A percentile compares a stretch with the other conserved stretches of the same genome.
Evolutionary conservation across 1,284 basidiomycete species (phyloP).

Genomic region (Apiotrichum domesticum): DNA sequence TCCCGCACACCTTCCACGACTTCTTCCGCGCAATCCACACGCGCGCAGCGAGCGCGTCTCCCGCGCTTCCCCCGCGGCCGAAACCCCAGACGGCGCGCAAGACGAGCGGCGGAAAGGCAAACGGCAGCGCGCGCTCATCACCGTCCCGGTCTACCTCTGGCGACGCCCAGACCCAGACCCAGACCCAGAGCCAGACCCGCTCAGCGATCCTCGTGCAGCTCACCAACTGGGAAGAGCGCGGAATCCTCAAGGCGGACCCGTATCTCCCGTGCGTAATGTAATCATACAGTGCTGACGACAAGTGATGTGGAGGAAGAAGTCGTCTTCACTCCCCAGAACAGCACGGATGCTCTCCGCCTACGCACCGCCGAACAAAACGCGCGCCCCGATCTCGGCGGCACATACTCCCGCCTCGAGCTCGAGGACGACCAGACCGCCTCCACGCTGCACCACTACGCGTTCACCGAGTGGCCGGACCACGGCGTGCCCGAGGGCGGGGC

Average conservation of each 20-base stretch:
- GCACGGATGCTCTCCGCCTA: background rate
- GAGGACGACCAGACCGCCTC: slow-evolving; percentile 3
- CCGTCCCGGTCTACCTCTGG: too few species aligned
- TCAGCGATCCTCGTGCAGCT: slow-evolving; percentile 37
- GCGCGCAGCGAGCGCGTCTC: slow-evolving; percentile 13
- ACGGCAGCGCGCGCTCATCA: too few species aligned
- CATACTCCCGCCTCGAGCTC: slow-evolving; percentile 14
- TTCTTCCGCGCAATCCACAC: slow-evolving; percentile 35
- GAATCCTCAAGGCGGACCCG: slow-evolving; percentile 35
- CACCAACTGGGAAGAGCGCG: slow-evolving; percentile 37
- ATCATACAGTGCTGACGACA: too few species aligned
- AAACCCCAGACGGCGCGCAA: too few species aligned
- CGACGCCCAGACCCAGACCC: too few species aligned
- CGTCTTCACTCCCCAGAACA: too few species aligned
- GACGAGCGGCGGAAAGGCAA: too few species aligned
- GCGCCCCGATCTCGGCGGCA: slow-evolving; percentile 4
- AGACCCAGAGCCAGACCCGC: background rate
- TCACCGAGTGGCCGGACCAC: slow-evolving; percentile 42
- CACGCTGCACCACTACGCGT: slow-evolving; percentile 34
- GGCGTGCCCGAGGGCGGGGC: slow-evolving; percentile 33
- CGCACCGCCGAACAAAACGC: background rate
- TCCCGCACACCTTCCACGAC: slow-evolving; percentile 25
- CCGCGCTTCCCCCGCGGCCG: background rate
- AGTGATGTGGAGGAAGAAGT: too few species aligned
- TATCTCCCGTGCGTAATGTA: slow-evolving; percentile 25